A percentile compares a stretch with the other conserved stretches of the same genome.
Conservation (phyloP, 2,329 filamentous ascomycete species). For the Aspergillus aculeatinus region DNA sequence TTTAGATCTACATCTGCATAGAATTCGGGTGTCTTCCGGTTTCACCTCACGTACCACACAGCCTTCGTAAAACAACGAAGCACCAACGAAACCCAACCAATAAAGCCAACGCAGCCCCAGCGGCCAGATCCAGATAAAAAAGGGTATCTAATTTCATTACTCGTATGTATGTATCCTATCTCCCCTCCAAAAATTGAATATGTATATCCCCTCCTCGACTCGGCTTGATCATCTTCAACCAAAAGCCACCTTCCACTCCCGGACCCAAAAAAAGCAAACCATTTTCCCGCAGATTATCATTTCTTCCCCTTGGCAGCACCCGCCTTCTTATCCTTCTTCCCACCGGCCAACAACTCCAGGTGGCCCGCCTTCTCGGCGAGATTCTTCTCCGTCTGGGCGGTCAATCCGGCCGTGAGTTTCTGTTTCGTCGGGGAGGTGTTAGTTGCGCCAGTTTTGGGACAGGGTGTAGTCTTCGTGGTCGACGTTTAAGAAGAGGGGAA, state of each 20-base stretch:
- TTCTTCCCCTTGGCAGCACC: constrained; percentile 27
- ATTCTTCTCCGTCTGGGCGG: constrained; percentile 64
- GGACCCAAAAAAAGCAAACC: neutral
- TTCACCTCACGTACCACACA: too few relatives aligned
- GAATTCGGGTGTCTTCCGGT: too few relatives aligned
- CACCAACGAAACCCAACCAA: neutral
- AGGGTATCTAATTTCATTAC: constrained; percentile 22
- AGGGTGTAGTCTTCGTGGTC: too few relatives aligned
- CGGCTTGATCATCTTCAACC: too few relatives aligned
- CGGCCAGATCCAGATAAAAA: neutral
- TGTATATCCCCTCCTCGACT: neutral
- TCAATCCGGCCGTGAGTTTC: constrained; percentile 64
- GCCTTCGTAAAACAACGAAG: too few relatives aligned
- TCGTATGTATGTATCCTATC: constrained; percentile 3
- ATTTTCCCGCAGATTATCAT: neutral
- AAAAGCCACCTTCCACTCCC: too few relatives aligned
- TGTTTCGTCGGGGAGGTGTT: constrained; percentile 13
- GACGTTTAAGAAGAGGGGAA: neutral
- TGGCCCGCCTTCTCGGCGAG: constrained; percentile 68
- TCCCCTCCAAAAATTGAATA: neutral
- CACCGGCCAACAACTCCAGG: constrained; percentile 65
- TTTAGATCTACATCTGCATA: too few relatives aligned
- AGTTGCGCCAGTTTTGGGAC: neutral
- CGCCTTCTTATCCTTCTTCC: constrained; percentile 58
- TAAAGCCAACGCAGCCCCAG: neutral